Percentiles rank a stretch among this genome's conserved stretches.
Evolutionary conservation across 23 red algal species (phyloP).

Genomic region (Chondrus crispus): DNA sequence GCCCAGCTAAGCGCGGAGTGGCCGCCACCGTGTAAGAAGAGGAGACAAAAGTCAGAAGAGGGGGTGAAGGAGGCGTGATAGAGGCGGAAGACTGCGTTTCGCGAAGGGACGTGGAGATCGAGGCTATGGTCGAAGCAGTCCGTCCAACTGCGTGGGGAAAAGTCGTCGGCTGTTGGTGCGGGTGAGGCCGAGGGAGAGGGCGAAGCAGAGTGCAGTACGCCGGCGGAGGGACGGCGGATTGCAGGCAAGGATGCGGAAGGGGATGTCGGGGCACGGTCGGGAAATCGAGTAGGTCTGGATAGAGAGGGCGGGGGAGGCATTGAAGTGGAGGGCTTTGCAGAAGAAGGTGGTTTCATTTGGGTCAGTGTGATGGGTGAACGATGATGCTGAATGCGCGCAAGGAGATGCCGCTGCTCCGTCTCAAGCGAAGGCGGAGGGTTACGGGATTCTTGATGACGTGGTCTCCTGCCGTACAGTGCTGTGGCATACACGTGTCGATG

Average conservation of each 20-base stretch:
- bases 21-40: constrained; percentile 94
- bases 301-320: too few species aligned
- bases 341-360: too few species aligned
- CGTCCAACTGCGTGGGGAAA: constrained; percentile 24
- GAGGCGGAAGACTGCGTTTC: constrained; percentile 46
- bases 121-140: constrained; percentile 29
- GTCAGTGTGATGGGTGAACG: too few species aligned
- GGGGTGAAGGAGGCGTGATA: constrained; percentile 43
- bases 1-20: constrained; percentile 84
- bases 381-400: too few species aligned
- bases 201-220: background rate
- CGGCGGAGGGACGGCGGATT: background rate
- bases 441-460: too few species aligned
- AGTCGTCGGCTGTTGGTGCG: background rate
- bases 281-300: too few species aligned
- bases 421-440: too few species aligned
- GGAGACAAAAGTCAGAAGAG: background rate
- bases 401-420: too few species aligned
- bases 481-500: too few species aligned
- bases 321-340: too few species aligned
- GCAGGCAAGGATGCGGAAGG: background rate
- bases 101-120: constrained; percentile 15
- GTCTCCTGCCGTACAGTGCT: too few species aligned
- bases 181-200: background rate
- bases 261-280: background rate